A percentile compares a stretch with the other conserved stretches of the same genome.
These are phyloP conservation scores for Trichoderma simmonsii DNA, from an alignment of 2,329 filamentous ascomycete genomes.

Conservation along the genomic window DNA sequence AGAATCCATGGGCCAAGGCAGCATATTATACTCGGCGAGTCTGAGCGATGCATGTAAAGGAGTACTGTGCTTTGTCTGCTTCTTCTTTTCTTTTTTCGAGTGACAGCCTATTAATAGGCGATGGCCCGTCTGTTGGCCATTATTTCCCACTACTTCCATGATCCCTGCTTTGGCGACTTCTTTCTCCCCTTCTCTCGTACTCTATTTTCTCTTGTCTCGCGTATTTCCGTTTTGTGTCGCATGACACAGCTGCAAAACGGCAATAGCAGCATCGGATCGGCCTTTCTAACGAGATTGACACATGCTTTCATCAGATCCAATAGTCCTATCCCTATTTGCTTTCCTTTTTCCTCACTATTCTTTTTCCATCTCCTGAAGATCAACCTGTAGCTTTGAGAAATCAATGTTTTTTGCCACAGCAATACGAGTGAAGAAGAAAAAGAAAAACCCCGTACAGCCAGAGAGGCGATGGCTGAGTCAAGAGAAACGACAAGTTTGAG, in stretches of 20 bases:
- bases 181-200: not conserved
- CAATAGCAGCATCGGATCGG: not conserved
- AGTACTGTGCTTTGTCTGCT: not conserved
- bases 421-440: not conserved
- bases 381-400: not conserved
- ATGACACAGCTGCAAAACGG: not conserved
- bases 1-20: not conserved
- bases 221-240: not conserved
- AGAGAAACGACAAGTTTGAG: not conserved
- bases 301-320: not conserved
- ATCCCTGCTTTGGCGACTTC: not conserved
- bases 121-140: not conserved
- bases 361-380: not conserved
- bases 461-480: not conserved
- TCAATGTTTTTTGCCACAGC: not conserved
- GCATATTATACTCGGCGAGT: not conserved
- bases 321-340: not conserved
- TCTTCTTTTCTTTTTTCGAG: not conserved
- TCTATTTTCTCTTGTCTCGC: not conserved
- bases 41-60: not conserved
- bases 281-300: not conserved
- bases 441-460: not conserved
- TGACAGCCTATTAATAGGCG: constrained; percentile 6
- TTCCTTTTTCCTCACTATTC: not conserved
- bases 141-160: not conserved